Percentiles rank a stretch among this genome's conserved stretches.
These are phyloP conservation scores for Brettanomyces sp. DNA, from an alignment of 805 yeast genomes.

Conservation along the genomic window DNA sequence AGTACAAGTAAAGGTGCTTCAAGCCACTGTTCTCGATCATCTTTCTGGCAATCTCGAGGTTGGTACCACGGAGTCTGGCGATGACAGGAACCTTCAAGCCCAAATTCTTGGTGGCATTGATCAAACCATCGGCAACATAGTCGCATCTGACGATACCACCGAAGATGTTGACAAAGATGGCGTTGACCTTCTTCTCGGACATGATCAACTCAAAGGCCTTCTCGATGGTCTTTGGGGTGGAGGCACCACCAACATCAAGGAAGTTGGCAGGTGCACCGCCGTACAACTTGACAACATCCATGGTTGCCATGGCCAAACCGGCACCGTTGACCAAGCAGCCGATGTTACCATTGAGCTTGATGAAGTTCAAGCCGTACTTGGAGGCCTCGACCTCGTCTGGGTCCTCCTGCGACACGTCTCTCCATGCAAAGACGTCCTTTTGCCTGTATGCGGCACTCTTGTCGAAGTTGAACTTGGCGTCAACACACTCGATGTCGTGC, in stretches of 20 bases:
- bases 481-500: slow-evolving; percentile 92
- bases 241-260: slow-evolving; percentile 99
- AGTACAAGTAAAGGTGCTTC: slow-evolving; percentile 73
- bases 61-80: slow-evolving; percentile 98
- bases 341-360: slow-evolving; percentile 96
- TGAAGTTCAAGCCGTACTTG: slow-evolving; percentile 84
- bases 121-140: slow-evolving; percentile 95
- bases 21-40: slow-evolving; percentile 83
- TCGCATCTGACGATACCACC: slow-evolving; percentile 99
- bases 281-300: slow-evolving; percentile 96
- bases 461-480: slow-evolving; percentile 97
- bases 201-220: slow-evolving; percentile 85
- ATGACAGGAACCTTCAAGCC: slow-evolving; percentile 89
- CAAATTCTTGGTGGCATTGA: slow-evolving; percentile 88
- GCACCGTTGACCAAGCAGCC: slow-evolving; percentile 99
- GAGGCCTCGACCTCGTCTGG: slow-evolving; percentile 94
- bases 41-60: slow-evolving; percentile 79
- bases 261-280: slow-evolving; percentile 99
- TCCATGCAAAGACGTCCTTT: slow-evolving; percentile 89
- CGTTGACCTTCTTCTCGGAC: slow-evolving; percentile 79
- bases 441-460: slow-evolving; percentile 95
- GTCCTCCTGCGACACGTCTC: slow-evolving; percentile 96
- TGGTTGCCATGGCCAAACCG: slow-evolving; percentile 99
- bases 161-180: slow-evolving; percentile 95
- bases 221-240: slow-evolving; percentile 96